Evolutionary conservation across 2,329 filamentous ascomycete species (phyloP).

Genomic region (Sphaerostilbella broomeana): DNA sequence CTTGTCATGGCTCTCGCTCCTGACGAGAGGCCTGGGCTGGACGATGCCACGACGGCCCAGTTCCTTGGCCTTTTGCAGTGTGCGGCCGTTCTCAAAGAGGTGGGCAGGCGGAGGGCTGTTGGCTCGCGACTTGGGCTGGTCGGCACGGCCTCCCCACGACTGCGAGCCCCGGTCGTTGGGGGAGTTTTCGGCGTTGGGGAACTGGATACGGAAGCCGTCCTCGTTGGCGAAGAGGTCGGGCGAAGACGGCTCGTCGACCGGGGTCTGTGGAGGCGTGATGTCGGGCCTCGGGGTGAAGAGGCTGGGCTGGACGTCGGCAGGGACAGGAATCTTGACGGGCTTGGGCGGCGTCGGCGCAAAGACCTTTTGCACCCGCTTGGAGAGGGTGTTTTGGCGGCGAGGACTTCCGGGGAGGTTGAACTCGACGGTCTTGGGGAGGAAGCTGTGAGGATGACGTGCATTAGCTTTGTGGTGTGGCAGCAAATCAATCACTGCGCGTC

Average conservation of each 20-base stretch:
- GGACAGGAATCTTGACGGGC: constrained; percentile 16
- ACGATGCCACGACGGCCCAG: constrained; percentile 51
- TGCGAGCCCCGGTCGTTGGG: constrained; percentile 70
- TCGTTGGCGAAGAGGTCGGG: constrained; percentile 51
- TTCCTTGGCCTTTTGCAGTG: constrained; percentile 50
- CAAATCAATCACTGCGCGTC: too few relatives aligned
- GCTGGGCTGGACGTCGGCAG: constrained; percentile 40
- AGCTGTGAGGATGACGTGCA: constrained; percentile 46
- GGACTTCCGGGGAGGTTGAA: constrained; percentile 63
- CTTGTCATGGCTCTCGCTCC: constrained; percentile 59
- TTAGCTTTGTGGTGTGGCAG: constrained; percentile 5
- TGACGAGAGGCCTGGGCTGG: constrained; percentile 44
- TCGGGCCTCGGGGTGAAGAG: constrained; percentile 44
- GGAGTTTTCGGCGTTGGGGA: constrained; percentile 47
- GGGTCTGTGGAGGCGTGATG: constrained; percentile 51
- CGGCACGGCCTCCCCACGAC: constrained; percentile 66
- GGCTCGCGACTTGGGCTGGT: constrained; percentile 72
- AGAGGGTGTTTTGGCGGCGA: constrained; percentile 27
- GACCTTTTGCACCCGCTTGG: constrained; percentile 5
- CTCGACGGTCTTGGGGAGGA: constrained; percentile 86
- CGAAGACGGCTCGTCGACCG: constrained; percentile 38
- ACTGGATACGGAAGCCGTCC: constrained; percentile 51
- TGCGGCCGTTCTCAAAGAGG: constrained; percentile 61
- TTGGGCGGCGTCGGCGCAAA: constrained; percentile 6
- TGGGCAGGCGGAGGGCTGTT: constrained; percentile 68